These are phyloP conservation scores for Magnaporthales sp. DNA, from an alignment of 2,329 filamentous ascomycete species.

Conservation along the genomic window DNA sequence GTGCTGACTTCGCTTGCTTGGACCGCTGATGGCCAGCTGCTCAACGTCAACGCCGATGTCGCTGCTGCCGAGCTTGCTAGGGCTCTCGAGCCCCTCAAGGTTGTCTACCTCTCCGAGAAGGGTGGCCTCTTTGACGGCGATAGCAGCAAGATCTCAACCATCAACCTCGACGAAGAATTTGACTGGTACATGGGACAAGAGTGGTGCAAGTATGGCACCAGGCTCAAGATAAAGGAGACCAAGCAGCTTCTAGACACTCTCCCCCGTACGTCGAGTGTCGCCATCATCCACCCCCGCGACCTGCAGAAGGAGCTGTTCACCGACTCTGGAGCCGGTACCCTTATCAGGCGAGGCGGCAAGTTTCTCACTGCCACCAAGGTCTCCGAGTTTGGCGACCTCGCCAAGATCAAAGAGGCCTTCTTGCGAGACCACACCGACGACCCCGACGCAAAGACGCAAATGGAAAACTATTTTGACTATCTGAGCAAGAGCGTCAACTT, in stretches of 20 bases:
- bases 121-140: constrained; percentile 91
- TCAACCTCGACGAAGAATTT: constrained; percentile 96
- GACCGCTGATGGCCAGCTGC: constrained; percentile 78
- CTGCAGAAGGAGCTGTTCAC: constrained; percentile 96
- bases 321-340: constrained; percentile 85
- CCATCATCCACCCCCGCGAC: constrained; percentile 94
- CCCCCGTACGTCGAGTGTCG: constrained; percentile 86
- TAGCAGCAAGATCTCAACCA: constrained; percentile 89
- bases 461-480: constrained; percentile 78
- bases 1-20: constrained; percentile 96
- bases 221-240: constrained; percentile 96
- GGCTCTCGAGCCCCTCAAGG: constrained; percentile 85
- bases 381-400: constrained; percentile 65
- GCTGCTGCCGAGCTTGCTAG: constrained; percentile 88
- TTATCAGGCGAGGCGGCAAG: constrained; percentile 89
- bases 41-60: constrained; percentile 97
- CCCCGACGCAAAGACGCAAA: constrained; percentile 71
- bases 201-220: constrained; percentile 92
- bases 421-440: constrained; percentile 67
- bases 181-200: constrained; percentile 85
- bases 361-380: constrained; percentile 65
- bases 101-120: constrained; percentile 98
- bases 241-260: constrained; percentile 86
- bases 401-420: constrained; percentile 73
- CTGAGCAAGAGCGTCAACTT: constrained; percentile 65